Conservation (phyloP, 305 asterid species). For the Fraxinus albicans region DNA sequence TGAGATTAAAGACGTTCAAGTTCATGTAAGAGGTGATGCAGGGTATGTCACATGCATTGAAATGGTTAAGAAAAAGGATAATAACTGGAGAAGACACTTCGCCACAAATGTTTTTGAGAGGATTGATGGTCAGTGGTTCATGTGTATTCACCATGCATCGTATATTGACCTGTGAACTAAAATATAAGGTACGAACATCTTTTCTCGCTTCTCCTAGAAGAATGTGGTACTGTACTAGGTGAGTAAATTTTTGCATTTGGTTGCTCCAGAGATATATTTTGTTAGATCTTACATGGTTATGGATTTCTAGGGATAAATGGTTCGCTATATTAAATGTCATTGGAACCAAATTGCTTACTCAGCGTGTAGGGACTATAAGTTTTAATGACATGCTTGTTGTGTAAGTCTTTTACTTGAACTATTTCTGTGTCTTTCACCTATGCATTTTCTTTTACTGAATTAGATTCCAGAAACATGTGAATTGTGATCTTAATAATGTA, state of each 20-base stretch:
- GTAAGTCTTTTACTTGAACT: too few relatives aligned
- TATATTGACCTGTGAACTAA: conserved; percentile 61
- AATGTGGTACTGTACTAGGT: neutral
- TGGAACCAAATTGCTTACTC: neutral
- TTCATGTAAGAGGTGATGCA: conserved; percentile 69
- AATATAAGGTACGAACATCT: conserved; percentile 3
- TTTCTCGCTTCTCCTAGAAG: neutral
- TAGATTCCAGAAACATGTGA: too few relatives aligned
- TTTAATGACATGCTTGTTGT: too few relatives aligned
- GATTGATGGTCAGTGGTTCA: conserved; percentile 74
- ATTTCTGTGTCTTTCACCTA: too few relatives aligned
- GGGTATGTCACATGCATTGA: conserved; percentile 86
- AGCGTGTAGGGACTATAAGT: too few relatives aligned
- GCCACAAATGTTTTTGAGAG: conserved; percentile 84
- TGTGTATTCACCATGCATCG: conserved; percentile 91
- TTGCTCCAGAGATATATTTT: neutral
- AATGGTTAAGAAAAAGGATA: conserved; percentile 83
- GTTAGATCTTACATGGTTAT: neutral
- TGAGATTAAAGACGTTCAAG: conserved; percentile 77
- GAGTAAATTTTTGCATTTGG: conserved; percentile 16
- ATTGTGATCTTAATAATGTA: neutral
- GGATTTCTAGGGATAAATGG: neutral
- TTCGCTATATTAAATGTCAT: neutral
- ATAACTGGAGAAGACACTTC: conserved; percentile 93
- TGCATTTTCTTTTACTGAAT: too few relatives aligned